Base-by-base conservation (phyloP, 306 rosid genomes). In the Urtica urens region DNA sequence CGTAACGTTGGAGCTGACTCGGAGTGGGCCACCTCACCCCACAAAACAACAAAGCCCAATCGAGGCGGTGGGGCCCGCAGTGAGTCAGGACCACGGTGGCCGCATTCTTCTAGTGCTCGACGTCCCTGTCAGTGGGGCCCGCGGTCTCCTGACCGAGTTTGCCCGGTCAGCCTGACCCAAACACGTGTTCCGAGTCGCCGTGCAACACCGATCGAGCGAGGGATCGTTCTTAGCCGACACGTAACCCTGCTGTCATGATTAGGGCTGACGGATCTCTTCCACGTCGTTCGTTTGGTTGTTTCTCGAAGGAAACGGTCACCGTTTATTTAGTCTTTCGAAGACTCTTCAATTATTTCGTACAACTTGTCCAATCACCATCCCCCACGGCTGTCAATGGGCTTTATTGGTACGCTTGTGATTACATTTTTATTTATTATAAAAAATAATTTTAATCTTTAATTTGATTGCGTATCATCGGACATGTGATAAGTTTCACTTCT, bases 71-170 rank as follows among this genome's bases (percentile, higher is more conserved):
- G 79, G 81, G 9, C 81, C 92, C 62, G 21, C 53, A 3, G 11
- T 61, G 78, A 72, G 46, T 40, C 70, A 63, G 35, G 66, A 66
- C 56, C 78, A 65, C 59, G 71, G 72, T 81, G 80, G 87, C 75
- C 14, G 55, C 13, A 44, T 38, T 37, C 23, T n/a, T n/a, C n/a
- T n/a, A n/a, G n/a, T n/a, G n/a, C n/a, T 44, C 61, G 7, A 53
- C 47, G 74, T 80, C 83, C 27, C 59, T 75, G 78, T 76, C 77
- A 13, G 1, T 1, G 39, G 71, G 78, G 22, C 66, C 81, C 77
- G 72, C 65, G 7, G 4, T 46, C 13, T 7, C 10, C 71, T 72
- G 61, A 68, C 79, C 81, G 62, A 15, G 16, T n/a, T 18, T 17
- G 57, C 18, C 2, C 68, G 81, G 76, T 67, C 79, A 64, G 53